Evolutionary conservation across 2,329 filamentous ascomycete genomes (phyloP).

Genomic region (Pyrenophora tritici-repentis): DNA sequence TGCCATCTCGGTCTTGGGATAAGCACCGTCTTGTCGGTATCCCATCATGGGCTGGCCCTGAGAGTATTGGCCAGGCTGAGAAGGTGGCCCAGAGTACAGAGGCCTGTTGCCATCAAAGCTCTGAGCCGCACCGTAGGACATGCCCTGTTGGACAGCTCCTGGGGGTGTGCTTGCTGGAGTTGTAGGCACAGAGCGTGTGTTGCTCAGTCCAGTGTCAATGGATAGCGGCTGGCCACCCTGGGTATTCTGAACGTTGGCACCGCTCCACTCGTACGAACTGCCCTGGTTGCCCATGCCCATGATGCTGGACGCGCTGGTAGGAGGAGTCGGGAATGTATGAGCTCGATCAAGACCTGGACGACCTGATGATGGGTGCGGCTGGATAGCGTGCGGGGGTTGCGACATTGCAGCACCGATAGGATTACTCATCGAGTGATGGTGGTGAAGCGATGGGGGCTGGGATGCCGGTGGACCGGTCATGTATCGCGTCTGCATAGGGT

Average conservation of each 20-base stretch:
- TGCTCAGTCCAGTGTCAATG: slow-evolving; percentile 79
- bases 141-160: slow-evolving; percentile 76
- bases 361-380: slow-evolving; percentile 60
- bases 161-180: slow-evolving; percentile 92
- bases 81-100: slow-evolving; percentile 74
- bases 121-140: slow-evolving; percentile 75
- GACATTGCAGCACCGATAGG: slow-evolving; percentile 64
- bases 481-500: slow-evolving; percentile 52
- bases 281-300: slow-evolving; percentile 76
- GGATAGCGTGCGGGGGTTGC: slow-evolving; percentile 69
- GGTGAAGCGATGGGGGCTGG: slow-evolving; percentile 71
- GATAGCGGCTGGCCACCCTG: slow-evolving; percentile 74
- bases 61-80: slow-evolving; percentile 71
- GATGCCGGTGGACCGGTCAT: slow-evolving; percentile 65
- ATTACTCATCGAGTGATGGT: slow-evolving; percentile 70
- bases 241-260: slow-evolving; percentile 48
- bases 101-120: slow-evolving; percentile 77
- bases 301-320: slow-evolving; percentile 87
- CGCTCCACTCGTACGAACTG: slow-evolving; percentile 77
- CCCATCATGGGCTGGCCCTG: slow-evolving; percentile 67
- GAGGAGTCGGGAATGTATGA: slow-evolving; percentile 92
- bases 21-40: slow-evolving; percentile 57
- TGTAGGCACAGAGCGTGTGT: slow-evolving; percentile 82
- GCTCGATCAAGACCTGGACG: slow-evolving; percentile 77
- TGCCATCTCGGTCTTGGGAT: slow-evolving; percentile 87